These are phyloP conservation scores for Phytophthora pini DNA, from an alignment of 352 stramenopile genomes.

Conservation along the genomic window DNA sequence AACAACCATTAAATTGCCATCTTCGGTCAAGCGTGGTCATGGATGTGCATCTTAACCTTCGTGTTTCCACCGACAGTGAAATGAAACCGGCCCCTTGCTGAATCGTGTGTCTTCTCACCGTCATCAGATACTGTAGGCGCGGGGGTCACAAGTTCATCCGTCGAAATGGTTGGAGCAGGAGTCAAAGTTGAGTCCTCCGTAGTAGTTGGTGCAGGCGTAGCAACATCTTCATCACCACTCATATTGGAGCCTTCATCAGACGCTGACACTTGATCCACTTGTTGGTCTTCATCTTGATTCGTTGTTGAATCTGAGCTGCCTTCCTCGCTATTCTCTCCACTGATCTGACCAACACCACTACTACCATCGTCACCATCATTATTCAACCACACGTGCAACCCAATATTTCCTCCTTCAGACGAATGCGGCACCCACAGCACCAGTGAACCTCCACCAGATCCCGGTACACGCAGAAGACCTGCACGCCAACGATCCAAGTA, in stretches of 20 bases:
- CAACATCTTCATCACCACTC: neutral
- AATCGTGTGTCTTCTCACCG: neutral
- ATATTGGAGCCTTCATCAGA: too few relatives aligned
- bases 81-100: too few relatives aligned
- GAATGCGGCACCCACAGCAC: conserved; percentile 48
- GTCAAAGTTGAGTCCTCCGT: too few relatives aligned
- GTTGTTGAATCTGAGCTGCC: neutral
- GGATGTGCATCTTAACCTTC: too few relatives aligned
- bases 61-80: too few relatives aligned
- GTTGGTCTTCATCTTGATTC: too few relatives aligned
- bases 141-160: conserved; percentile 9
- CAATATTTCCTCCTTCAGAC: conserved; percentile 35
- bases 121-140: conserved; percentile 9
- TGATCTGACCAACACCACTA: neutral
- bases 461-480: conserved; percentile 36
- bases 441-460: conserved; percentile 46
- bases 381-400: conserved; percentile 29
- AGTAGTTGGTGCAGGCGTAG: too few relatives aligned
- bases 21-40: too few relatives aligned
- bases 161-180: neutral
- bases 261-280: too few relatives aligned
- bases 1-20: too few relatives aligned
- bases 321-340: neutral
- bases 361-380: conserved; percentile 35
- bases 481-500: conserved; percentile 61